Base-by-base conservation (phyloP, 768 basidiomycete genomes). In the Tulasnella sp. region DNA sequence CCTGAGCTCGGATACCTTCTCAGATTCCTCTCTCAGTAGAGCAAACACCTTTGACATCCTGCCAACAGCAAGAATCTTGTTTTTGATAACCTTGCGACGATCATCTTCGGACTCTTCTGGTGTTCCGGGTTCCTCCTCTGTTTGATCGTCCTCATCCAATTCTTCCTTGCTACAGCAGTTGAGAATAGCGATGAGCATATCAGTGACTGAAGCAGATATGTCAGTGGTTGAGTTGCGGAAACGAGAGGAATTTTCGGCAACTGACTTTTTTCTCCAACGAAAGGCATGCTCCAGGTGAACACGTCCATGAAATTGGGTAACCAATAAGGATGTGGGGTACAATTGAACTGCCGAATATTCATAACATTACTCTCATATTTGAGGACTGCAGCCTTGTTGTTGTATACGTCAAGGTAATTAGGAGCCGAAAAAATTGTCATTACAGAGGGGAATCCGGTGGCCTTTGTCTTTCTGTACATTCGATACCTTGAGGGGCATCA, bases 361-460 rank as follows among this genome's bases (percentile, higher is more conserved):
- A 96, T 86, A 48, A 93, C 91, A 62, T 99, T 99, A 65, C 87
- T 90, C 69, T 98, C 95, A 62, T 98, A 98, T 69, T 98, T 98
- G 62, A 99, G 77, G 19, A 99, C 92, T 0, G 95, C 95, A 1
- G 92, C 95, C 68, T 98, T 98, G 70, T 99, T 99, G 67, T 93
- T 90, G 68, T 98, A 98, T 16, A 98, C 89, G 61, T 98, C 95
- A 53, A 98, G 81, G 63, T 96, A 96, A 64, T 96, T 92, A 35
- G 95, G 95, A 6, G 92, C 92, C 13, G 88, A 92, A 69, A 99
- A 99, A 61, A 99, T 91, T n/a, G 93, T 98, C 91, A 99, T 98
- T 53, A 99, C 92, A 13, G 91, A 93, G 15, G 95, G 93, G 72
- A 99, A 98, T 5, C 93, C 92, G 0, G 92, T 98, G 16, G 88